These are phyloP conservation scores for Coniochaeta sp. DNA, from an alignment of 2,329 filamentous ascomycete genomes.

Conservation along the genomic window DNA sequence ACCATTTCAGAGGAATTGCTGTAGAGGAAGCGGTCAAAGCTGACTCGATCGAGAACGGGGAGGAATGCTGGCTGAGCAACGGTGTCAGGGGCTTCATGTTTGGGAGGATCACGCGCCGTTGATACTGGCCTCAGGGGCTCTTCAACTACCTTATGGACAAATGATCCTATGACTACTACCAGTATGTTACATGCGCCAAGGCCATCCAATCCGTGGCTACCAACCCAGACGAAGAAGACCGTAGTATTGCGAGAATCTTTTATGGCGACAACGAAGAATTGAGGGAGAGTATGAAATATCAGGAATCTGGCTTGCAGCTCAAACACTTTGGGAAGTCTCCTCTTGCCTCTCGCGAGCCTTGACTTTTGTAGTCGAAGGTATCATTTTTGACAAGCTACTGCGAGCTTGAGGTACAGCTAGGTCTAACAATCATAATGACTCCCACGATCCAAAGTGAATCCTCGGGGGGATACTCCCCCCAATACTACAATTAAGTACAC, in stretches of 20 bases:
- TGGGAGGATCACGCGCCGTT: conserved; percentile 30
- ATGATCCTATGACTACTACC: too few species aligned
- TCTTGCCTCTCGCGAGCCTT: background rate
- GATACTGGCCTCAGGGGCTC: background rate
- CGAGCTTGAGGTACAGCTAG: background rate
- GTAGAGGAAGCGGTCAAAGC: conserved; percentile 56
- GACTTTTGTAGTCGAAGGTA: background rate
- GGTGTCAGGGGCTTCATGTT: conserved; percentile 71
- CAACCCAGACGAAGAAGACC: too few species aligned
- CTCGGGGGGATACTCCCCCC: background rate
- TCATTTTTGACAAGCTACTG: background rate
- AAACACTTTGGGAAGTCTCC: too few species aligned
- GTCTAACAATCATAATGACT: background rate
- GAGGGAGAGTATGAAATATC: too few species aligned
- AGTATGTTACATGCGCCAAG: too few species aligned
- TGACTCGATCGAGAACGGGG: conserved; percentile 58
- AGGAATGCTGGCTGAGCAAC: conserved; percentile 84
- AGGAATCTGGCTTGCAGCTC: too few species aligned
- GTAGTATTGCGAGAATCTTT: too few species aligned
- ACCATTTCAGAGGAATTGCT: conserved; percentile 43
- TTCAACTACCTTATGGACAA: background rate
- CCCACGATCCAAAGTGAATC: background rate
- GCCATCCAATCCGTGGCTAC: too few species aligned
- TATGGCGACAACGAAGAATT: too few species aligned
- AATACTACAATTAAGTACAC: background rate